These are phyloP conservation scores for Sanghuangporus sanghuang DNA, from an alignment of 1,284 basidiomycete genomes.

Conservation along the genomic window DNA sequence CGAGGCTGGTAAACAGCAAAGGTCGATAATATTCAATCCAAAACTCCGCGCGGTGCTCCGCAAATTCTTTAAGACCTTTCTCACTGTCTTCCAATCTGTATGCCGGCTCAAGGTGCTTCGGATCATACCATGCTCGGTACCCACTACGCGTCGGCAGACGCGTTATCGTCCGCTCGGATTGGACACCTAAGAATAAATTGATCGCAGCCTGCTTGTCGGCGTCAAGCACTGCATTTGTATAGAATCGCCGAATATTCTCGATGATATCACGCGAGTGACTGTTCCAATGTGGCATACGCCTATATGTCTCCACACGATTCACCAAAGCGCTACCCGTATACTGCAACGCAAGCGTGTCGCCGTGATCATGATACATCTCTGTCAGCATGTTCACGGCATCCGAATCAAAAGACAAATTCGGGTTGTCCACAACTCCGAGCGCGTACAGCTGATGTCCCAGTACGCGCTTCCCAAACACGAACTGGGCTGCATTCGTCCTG, in stretches of 20 bases:
- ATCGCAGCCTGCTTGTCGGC: slow-evolving; percentile 98
- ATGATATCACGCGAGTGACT: slow-evolving; percentile 97
- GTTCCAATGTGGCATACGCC: slow-evolving; percentile 95
- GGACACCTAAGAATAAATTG: slow-evolving; percentile 91
- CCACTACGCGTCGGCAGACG: slow-evolving; percentile 49
- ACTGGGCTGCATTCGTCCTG: slow-evolving; percentile 96
- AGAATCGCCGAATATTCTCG: slow-evolving; percentile 94
- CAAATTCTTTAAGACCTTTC: slow-evolving; percentile 50
- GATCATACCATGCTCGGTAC: slow-evolving; percentile 82
- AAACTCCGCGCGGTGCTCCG: slow-evolving; percentile 61
- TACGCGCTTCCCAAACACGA: slow-evolving; percentile 94
- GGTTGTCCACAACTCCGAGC: slow-evolving; percentile 80
- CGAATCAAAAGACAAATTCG: slow-evolving; percentile 88
- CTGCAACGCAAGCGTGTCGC: slow-evolving; percentile 95
- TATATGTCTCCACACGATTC: slow-evolving; percentile 95
- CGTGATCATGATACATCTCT: slow-evolving; percentile 98
- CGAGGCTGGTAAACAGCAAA: slow-evolving; percentile 72
- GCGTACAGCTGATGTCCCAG: slow-evolving; percentile 96
- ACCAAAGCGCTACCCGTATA: slow-evolving; percentile 96
- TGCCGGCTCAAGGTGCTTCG: slow-evolving; percentile 60
- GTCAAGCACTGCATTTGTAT: slow-evolving; percentile 92
- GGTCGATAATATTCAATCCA: slow-evolving; percentile 94
- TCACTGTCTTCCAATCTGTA: slow-evolving; percentile 57
- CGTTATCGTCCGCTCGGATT: slow-evolving; percentile 46
- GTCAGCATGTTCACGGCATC: slow-evolving; percentile 97